phyloP scores from a whole-genome alignment of 2,329 filamentous ascomycete genomes.

The Rutstroemia sp. region DNA sequence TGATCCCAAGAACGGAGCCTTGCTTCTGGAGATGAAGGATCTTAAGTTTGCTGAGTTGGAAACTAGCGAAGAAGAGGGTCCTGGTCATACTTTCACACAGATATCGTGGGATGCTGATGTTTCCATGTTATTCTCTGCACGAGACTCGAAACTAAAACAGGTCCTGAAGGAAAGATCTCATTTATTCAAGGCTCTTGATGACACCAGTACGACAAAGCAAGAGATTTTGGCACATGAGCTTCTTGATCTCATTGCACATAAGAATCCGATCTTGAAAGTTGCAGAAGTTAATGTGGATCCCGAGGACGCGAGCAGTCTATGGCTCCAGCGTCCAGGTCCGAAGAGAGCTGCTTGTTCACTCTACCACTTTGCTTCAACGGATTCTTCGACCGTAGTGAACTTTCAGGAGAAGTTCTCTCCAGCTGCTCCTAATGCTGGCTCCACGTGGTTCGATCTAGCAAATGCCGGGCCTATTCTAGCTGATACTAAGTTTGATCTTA shows the following conservation, averaged over 20 bases:
- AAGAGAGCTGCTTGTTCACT: neutral
- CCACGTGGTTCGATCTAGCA: neutral
- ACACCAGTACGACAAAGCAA: neutral
- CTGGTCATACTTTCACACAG: slow-evolving; percentile 5
- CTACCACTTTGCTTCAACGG: slow-evolving; percentile 1
- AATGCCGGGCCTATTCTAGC: neutral
- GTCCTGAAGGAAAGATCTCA: slow-evolving; percentile 8
- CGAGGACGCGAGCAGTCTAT: slow-evolving; percentile 22
- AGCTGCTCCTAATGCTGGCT: neutral
- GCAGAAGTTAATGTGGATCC: slow-evolving; percentile 28
- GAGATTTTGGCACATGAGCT: slow-evolving; percentile 11
- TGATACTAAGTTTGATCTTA: neutral
- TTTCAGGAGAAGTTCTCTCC: slow-evolving; percentile 5
- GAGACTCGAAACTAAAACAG: neutral
- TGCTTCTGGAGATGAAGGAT: slow-evolving; percentile 19
- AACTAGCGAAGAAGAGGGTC: neutral
- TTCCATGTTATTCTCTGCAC: neutral
- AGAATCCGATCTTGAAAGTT: slow-evolving; percentile 29
- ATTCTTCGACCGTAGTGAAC: slow-evolving; percentile 2
- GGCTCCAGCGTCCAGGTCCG: slow-evolving; percentile 18
- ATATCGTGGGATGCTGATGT: slow-evolving; percentile 22
- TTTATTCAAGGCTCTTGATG: slow-evolving; percentile 1
- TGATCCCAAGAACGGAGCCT: slow-evolving; percentile 12
- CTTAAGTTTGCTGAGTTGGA: slow-evolving; percentile 15
- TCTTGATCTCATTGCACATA: slow-evolving; percentile 32